Conservation (phyloP, 495 filamentous ascomycete species). For the Peziza echinospora region DNA sequence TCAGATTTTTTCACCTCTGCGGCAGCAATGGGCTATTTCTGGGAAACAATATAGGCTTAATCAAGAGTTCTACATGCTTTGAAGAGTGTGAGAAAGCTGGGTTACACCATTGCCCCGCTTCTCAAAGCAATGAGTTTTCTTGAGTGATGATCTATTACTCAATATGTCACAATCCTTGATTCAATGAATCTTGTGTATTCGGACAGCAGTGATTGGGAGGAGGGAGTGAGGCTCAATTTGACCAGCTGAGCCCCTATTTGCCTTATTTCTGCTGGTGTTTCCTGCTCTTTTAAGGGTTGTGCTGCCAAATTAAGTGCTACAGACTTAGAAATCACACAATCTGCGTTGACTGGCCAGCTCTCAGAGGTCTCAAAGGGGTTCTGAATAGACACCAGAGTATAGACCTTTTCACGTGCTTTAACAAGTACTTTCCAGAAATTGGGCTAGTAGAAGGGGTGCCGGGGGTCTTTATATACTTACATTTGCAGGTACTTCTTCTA, state of each 20-base stretch:
- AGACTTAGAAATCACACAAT: neutral
- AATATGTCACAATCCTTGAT: neutral
- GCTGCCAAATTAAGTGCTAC: neutral
- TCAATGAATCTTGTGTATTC: neutral
- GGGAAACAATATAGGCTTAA: neutral
- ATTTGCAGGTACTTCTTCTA: slow-evolving; percentile 6
- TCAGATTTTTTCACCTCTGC: neutral
- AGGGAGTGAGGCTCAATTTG: neutral
- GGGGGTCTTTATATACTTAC: neutral
- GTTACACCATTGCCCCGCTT: neutral
- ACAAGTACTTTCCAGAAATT: neutral
- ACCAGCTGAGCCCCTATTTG: neutral
- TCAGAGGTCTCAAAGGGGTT: neutral
- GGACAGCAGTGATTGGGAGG: neutral
- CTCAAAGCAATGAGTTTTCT: neutral
- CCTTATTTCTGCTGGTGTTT: neutral
- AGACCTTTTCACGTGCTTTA: neutral
- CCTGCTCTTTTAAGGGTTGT: neutral
- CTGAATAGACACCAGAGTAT: neutral
- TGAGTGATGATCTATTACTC: neutral
- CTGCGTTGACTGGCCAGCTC: neutral
- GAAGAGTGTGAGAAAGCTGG: neutral
- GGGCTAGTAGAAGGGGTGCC: neutral
- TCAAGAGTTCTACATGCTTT: neutral
- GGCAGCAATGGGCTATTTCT: neutral